These are phyloP conservation scores for Plenodomus lindquistii DNA, from an alignment of 2,329 filamentous ascomycete species.

Conservation along the genomic window DNA sequence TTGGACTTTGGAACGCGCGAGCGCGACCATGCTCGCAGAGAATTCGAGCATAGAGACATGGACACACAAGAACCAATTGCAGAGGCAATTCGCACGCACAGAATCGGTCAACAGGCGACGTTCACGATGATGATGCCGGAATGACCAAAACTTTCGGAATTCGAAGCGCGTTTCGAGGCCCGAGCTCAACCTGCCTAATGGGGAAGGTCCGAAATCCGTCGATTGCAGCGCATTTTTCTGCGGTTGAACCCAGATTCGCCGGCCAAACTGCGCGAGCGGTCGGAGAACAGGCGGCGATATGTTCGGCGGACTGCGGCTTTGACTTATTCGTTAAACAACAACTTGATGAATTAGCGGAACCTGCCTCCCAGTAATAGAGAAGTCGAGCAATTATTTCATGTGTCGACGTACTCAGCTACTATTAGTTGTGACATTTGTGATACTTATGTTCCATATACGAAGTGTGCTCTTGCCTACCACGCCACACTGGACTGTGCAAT, in stretches of 20 bases:
- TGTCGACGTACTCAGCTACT: too few species aligned
- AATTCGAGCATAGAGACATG: constrained; percentile 39
- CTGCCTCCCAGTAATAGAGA: too few species aligned
- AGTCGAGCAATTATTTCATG: too few species aligned
- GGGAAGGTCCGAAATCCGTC: neutral
- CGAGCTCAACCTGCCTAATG: neutral
- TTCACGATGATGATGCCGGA: neutral
- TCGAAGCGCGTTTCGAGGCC: neutral
- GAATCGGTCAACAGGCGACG: neutral
- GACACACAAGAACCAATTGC: constrained; percentile 3
- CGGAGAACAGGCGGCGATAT: neutral
- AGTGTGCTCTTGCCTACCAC: too few species aligned
- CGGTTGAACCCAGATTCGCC: neutral
- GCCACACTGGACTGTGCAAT: too few species aligned
- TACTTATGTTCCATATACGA: too few species aligned
- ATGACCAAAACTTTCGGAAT: neutral
- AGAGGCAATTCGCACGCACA: neutral
- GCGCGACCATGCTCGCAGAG: constrained; percentile 38
- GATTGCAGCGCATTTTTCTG: neutral
- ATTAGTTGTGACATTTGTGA: too few species aligned
- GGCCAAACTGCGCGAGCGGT: too few species aligned
- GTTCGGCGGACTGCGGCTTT: neutral
- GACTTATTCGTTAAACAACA: too few species aligned
- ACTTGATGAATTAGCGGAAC: too few species aligned
- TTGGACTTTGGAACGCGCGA: constrained; percentile 31